Evolutionary conservation across 306 rosid genomes (phyloP), one percentile per base, ranked within the genome.

Genomic region (Arachis hypogaea): DNA sequence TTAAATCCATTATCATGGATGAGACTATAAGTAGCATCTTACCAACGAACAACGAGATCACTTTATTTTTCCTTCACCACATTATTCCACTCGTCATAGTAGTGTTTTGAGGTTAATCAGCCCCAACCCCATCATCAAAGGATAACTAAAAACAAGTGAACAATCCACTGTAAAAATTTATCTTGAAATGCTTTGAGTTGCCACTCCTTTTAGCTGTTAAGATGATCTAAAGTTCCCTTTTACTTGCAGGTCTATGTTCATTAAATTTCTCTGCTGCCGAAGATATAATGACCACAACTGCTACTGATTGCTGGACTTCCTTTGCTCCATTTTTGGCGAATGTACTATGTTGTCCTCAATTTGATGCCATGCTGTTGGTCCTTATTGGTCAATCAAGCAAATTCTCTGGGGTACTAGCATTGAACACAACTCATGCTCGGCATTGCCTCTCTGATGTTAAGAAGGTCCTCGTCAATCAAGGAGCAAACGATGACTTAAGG

Each of bases 261-360:
- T 77, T 89, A 62, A 85, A 86, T 12, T 81, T 89, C 71, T 78
- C 91, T 40, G 82, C 66, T 30, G 71, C 76, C 1, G 77, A 83
- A 60, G 78, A 73, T 59, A 54, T 83, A 61, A n/a, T 85, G 81
- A 81, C 76, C 73, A 77, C 67, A 77, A 89, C 88, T 44, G 86
- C 91, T 50, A 83, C 85, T 18, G 84, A 89, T 66, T 86, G 89
- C 74, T 86, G 85, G 89, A 79, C 85, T 69, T 83, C 87, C 52
- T 90, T 88, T 76, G 89, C 93, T 62, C 92, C 88, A 14, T 88
- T 77, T 73, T 85, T 86, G 82, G 91, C 93, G 56, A 83, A 88
- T 70, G 91, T 86, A 44, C 78, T 85, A 43, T 90, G 96, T 58
- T 90, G 91, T 75, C 91, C 96, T 73, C 93, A 88, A 77, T 74